Evolutionary conservation across 176 grass and related monocot genomes (phyloP), one percentile per base, ranked within the genome.

Genomic region (Juncus effusus): DNA sequence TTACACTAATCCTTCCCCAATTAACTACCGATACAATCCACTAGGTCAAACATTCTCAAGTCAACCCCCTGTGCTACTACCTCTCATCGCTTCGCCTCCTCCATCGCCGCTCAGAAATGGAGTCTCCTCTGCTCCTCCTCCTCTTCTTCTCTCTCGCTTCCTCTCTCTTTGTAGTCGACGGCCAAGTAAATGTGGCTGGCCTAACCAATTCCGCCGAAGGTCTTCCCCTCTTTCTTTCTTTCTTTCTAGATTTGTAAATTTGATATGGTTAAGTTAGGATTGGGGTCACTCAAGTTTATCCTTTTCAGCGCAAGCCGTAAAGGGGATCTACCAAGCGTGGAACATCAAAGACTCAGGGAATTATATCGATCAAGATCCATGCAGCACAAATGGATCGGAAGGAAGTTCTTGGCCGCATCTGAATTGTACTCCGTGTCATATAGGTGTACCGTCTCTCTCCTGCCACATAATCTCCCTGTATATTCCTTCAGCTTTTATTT

Each of bases 401-500:
- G 51, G 13, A 56, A 70, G 16, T 42, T 8, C 50, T 56, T 71
- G 67, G 67, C 52, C 37, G 40, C 7, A 72, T 59, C 37, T 72
- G 38, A 7, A 36, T 41, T 72, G 68, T 72, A n/a, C 13, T 0
- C 3, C n/a, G 9, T 72, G 68, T n/a, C 4, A 0, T 6, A 5
- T 1, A 45, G 54, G 39, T 42, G 10, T 10, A 5, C 0, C 36
- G 15, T 44, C 51, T 56, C 10, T 14, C 40, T 69, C 68, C 14
- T 72, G 68, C 54, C 35, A 72, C 54, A 59, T 72, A 59, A 28
- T 28, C 2, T 44, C 68, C 8, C 28, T 72, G 68, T 72, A 72
- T 35, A 4, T 72, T 59, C 35, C 13, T 70, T 40, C n/a, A 36
- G 57, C 55, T 41, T 72, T 8, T 13, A 12, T 13, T 5, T 38